Evolutionary conservation across 345 rosid genomes (phyloP), one percentile per base, ranked within the genome.

Genomic region (Euphorbia peplus): DNA sequence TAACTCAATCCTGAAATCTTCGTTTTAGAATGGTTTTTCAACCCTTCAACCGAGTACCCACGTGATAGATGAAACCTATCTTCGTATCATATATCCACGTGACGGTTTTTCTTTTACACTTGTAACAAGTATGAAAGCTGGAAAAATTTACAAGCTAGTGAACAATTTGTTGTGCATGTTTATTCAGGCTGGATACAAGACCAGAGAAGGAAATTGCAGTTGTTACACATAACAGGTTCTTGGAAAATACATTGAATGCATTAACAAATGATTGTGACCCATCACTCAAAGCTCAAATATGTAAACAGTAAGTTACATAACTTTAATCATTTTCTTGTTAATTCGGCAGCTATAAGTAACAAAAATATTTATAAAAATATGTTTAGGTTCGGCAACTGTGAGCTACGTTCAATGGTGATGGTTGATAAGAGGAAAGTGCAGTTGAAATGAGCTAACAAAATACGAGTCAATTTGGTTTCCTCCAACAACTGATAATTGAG

Each of bases 121-220:
- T 32, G 37, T 32, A 3, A 32, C 37, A 32, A 3, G 6, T 32
- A 32, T 32, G 37, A 32, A 32, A 32, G 37, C 37, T 32, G 37
- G 6, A 32, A 32, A 2, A 6, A 32, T 32, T 32, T 32, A 32
- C 37, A 32, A 2, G 37, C 37, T 2, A 32, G 37, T 32, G 37
- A 24, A 54, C 29, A 22, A 54, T 24, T 11, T 6, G 37, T 32
- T 32, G 3, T 32, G 42, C 9, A 0, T 9, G 18, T 3, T 21
- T 12, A 1, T 70, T 8, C 69, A 89, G 97, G 97, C 35, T 89
- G 76, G 83, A 90, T 86, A 81, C 90, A 47, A 76, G 96, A 21
- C 82, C 81, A 55, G 98, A 93, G 84, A 86, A 80, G 72, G 92
- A 93, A 74, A 85, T 93, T 57, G 98, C 88, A 53, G 44, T 93